These are phyloP conservation scores for Leucocoprinus sp. DNA, from an alignment of 768 basidiomycete species.

Conservation along the genomic window DNA sequence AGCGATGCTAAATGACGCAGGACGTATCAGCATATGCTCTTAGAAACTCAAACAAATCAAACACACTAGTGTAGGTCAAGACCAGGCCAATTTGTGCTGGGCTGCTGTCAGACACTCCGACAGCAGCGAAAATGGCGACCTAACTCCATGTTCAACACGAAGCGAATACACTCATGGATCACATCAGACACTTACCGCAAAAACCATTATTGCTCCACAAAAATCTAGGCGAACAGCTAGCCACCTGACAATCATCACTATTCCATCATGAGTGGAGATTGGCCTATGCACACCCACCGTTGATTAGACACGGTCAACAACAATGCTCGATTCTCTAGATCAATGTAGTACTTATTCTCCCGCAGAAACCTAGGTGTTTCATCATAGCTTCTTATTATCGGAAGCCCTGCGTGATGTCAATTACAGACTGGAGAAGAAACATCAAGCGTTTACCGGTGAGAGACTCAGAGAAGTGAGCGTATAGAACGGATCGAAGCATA, in stretches of 20 bases:
- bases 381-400: constrained; percentile 69
- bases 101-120: constrained; percentile 45
- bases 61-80: constrained; percentile 53
- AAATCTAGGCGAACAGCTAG: constrained; percentile 65
- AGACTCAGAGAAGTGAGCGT: constrained; percentile 73
- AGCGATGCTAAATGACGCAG: constrained; percentile 19
- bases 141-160: constrained; percentile 14
- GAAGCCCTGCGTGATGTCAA: constrained; percentile 29
- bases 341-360: constrained; percentile 59
- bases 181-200: constrained; percentile 35
- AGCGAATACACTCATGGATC: background rate
- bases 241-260: constrained; percentile 34
- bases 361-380: constrained; percentile 51
- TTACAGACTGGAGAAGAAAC: background rate
- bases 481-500: constrained; percentile 65
- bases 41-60: background rate
- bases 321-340: constrained; percentile 68
- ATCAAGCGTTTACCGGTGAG: constrained; percentile 36
- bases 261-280: background rate
- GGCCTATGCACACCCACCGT: constrained; percentile 26
- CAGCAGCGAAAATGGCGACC: constrained; percentile 61
- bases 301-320: constrained; percentile 62
- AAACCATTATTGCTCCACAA: constrained; percentile 52
- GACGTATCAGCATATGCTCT: background rate
- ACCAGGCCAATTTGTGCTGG: constrained; percentile 68